Base-by-base conservation (phyloP, 805 yeast genomes). In the Sugiyamaella lignohabitans region DNA sequence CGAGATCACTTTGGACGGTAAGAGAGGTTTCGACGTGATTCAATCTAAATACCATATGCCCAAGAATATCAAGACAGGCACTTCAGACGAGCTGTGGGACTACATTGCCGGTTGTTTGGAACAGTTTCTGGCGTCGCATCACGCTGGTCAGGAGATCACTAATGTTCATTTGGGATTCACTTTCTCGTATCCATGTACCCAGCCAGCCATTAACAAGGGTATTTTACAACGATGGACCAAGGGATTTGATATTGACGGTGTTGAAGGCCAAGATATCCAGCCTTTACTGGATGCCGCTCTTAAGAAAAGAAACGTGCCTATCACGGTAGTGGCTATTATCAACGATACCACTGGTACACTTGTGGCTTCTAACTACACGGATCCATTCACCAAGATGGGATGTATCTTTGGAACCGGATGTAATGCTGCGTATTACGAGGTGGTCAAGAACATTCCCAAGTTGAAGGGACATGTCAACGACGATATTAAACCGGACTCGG, bases 301-400 rank as follows among this genome's bases (percentile, higher is more conserved):
- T 54, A 72, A 75, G 54, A 73, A 73, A 56, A 71, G 72, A 53
- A 66, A 74, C 18, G 79, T 87, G 43, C 95, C 96, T 53, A 85
- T 89, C 59, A 75, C 79, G 40, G 94, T 91, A 48, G 88, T 87
- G 53, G 96, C 98, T 42, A 73, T 91, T 63, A 91, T 91, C 68
- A 91, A 89, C 70, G 98, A 91, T 67, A 91, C 98, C 55, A 87
- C 96, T 42, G 98, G 98, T 66, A 91, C 98, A 40, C 73, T 91
- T 60, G 95, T 91, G 52, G 98, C 98, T 29, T 88, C 97, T 42
- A 80, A 84, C 75, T 91, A 91, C 72, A 78, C 94, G 44, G 95
- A 91, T 64, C 79, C 91, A 32, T 80, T 79, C 58, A 82, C 96
- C 54, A 82, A 82, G 68, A 85, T 89, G 91, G 98, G 98, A 50